Evolutionary conservation across 2,329 filamentous ascomycete genomes (phyloP).

Genomic region (Cordyceps cicadae): DNA sequence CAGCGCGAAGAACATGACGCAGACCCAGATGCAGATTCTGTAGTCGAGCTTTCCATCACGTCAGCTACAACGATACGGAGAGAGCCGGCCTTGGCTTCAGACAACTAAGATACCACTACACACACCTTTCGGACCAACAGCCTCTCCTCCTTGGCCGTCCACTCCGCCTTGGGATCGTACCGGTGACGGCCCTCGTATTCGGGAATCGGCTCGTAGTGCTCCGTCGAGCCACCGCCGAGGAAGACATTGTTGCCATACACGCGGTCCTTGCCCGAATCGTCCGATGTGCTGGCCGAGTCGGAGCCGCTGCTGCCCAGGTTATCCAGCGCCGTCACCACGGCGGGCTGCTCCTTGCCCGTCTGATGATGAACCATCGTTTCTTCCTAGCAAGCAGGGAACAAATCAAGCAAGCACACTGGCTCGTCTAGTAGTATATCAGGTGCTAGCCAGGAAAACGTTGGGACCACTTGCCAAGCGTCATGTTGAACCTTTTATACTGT

Average conservation of each 20-base stretch:
- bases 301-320: background rate
- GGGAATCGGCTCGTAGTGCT: slow-evolving; percentile 41
- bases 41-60: slow-evolving; percentile 19
- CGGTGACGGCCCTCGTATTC: slow-evolving; percentile 51
- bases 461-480: background rate
- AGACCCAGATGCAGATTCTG: slow-evolving; percentile 33
- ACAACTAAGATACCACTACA: background rate
- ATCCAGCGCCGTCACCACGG: background rate
- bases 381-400: background rate
- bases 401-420: no score
- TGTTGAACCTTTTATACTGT: background rate
- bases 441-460: background rate
- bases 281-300: slow-evolving; percentile 5
- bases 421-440: background rate
- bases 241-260: background rate
- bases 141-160: slow-evolving; percentile 48
- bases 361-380: background rate
- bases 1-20: slow-evolving; percentile 41
- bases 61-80: background rate
- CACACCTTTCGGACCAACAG: slow-evolving; percentile 7
- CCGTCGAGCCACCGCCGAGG: background rate
- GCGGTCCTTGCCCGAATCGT: background rate
- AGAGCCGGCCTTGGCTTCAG: background rate
- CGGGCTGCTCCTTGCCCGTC: background rate
- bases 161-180: slow-evolving; percentile 48